Evolutionary conservation across 2,329 filamentous ascomycete genomes (phyloP), one percentile per base, ranked within the genome.

Genomic region (Scedosporium apiospermum): DNA sequence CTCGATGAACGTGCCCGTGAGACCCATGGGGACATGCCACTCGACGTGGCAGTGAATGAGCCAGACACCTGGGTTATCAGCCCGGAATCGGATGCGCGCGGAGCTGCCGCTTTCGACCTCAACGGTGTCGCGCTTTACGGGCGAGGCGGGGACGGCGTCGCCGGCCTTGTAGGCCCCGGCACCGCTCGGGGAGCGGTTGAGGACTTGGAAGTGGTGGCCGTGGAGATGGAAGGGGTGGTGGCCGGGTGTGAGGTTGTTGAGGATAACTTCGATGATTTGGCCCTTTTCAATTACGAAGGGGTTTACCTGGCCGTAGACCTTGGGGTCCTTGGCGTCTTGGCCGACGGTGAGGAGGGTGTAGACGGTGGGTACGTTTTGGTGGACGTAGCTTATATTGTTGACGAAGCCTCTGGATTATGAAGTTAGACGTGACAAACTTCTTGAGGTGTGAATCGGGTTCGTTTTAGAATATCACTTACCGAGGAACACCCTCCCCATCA

Each of bases 331-430:
- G 68, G 79, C 79, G 68, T 73, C 67, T 1, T 71, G 67, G 4
- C 81, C 81, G 1, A 82, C 75, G 0, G 85, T 84, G 4, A 89
- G 78, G 18, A 81, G 88, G 3, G 86, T 86, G 77, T 90, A 91
- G 4, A 92, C 75, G 0, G 86, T 84, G 0, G 89, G 89, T 0
- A 90, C 87, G 68, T 85, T 82, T 61, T 88, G 88, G 6, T 71
- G 65, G 21, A 88, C 80, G 70, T 89, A 91, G 6, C 86, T 87
- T 57, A 85, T 73, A 66, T 83, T 81, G 73, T 90, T 91, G 72
- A 86, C 77, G 69, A 77, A 84, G 14, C 80, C 80, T 34, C 71
- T 73, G 46, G 0, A 4, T n/a, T 38, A 3, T 6, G 3, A 10
- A n/a, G 60, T 38, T 61, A 21, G 60, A 61, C 10, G 16, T 10